Percentiles rank a stretch among this genome's conserved stretches.
These are phyloP conservation scores for Kwoniella shandongensis DNA, from an alignment of 768 basidiomycete genomes.

Conservation along the genomic window DNA sequence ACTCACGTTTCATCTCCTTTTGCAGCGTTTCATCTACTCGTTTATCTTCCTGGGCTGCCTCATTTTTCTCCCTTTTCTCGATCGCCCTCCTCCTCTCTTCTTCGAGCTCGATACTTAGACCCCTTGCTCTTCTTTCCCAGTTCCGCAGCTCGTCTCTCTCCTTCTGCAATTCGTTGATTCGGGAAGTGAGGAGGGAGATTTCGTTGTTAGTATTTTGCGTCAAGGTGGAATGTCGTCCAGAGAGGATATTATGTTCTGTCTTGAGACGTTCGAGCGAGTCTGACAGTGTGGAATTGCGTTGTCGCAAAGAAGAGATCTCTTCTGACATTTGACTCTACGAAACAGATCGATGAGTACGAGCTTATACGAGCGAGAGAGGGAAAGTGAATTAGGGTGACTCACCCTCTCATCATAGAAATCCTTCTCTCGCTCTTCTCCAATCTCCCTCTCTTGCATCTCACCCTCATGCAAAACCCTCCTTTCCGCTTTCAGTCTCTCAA, in stretches of 20 bases:
- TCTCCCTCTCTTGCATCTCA: constrained; percentile 30
- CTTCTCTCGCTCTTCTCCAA: constrained; percentile 31
- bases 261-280: constrained; percentile 18
- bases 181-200: constrained; percentile 13
- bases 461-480: constrained; percentile 33
- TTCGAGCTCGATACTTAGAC: constrained; percentile 40
- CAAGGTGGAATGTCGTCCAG: constrained; percentile 22
- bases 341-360: background rate
- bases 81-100: constrained; percentile 39
- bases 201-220: constrained; percentile 9
- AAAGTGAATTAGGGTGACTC: constrained; percentile 7
- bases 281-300: constrained; percentile 7
- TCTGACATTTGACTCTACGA: constrained; percentile 4
- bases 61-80: constrained; percentile 19
- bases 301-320: constrained; percentile 20
- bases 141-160: constrained; percentile 26
- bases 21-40: constrained; percentile 29
- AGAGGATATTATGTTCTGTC: constrained; percentile 24
- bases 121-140: constrained; percentile 36
- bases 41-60: constrained; percentile 21
- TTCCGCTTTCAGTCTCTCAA: constrained; percentile 37
- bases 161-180: constrained; percentile 27
- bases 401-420: constrained; percentile 40
- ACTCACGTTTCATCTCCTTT: constrained; percentile 43
- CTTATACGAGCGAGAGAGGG: background rate